Evolutionary conservation across 2,329 filamentous ascomycete genomes (phyloP).

Genomic region (Fusarium oligoseptatum): DNA sequence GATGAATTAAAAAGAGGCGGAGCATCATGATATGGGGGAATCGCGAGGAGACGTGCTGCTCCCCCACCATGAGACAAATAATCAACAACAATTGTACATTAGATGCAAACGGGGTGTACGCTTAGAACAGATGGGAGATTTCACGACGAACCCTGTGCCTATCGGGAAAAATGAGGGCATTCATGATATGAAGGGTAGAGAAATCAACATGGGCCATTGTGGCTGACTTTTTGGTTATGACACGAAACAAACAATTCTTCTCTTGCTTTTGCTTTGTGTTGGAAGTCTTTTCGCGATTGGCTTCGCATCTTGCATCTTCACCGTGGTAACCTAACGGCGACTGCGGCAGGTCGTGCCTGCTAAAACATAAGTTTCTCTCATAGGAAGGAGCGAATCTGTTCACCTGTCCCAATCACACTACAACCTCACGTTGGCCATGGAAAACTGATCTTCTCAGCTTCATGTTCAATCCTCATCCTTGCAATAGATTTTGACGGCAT

Average conservation of each 20-base stretch:
- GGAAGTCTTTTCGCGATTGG: not conserved
- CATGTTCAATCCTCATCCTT: slow-evolving; percentile 23
- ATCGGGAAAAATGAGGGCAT: slow-evolving; percentile 7
- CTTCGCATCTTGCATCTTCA: not conserved
- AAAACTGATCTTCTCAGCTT: not conserved
- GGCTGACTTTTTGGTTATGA: slow-evolving; percentile 20
- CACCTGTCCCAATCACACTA: not conserved
- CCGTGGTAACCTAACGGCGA: not conserved
- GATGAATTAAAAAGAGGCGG: slow-evolving; percentile 1
- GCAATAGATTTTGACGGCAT: slow-evolving; percentile 35
- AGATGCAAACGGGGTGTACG: slow-evolving; percentile 46
- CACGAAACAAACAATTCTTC: not conserved
- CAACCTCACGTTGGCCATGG: not conserved
- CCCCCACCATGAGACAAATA: slow-evolving; percentile 22
- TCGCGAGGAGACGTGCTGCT: not conserved
- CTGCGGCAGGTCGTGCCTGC: not conserved
- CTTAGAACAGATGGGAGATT: slow-evolving; percentile 42
- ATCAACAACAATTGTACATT: slow-evolving; percentile 46
- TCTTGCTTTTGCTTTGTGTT: not conserved
- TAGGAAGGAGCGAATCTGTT: not conserved
- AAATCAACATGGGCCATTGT: slow-evolving; percentile 32
- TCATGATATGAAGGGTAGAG: slow-evolving; percentile 34
- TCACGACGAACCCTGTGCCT: slow-evolving; percentile 27
- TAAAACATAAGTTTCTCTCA: not conserved
- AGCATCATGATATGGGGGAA: slow-evolving; percentile 6